Evolutionary conservation across 345 rosid genomes (phyloP).

Genomic region (Pistacia integerrima): DNA sequence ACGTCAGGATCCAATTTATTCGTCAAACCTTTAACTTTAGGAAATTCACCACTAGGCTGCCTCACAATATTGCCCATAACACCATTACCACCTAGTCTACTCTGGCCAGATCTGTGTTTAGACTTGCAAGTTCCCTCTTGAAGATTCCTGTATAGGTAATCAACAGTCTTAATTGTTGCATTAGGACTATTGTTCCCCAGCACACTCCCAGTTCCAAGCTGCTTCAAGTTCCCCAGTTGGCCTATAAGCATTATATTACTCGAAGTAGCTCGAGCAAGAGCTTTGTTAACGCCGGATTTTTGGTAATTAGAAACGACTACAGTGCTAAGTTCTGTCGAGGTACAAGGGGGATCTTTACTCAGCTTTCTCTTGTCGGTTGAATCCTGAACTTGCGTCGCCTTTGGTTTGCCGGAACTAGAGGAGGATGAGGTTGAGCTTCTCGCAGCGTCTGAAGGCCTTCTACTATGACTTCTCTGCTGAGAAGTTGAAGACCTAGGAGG

Average conservation of each 20-base stretch:
- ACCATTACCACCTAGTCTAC: constrained; percentile 35
- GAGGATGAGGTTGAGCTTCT: constrained; percentile 49
- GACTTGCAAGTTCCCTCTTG: constrained; percentile 25
- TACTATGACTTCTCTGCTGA: constrained; percentile 15
- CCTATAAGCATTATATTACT: constrained; percentile 34
- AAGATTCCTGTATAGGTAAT: constrained; percentile 20
- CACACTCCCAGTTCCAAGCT: constrained; percentile 20
- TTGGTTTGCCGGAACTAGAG: constrained; percentile 23
- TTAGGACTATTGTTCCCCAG: constrained; percentile 26
- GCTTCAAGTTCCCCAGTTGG: constrained; percentile 46
- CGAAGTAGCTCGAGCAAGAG: constrained; percentile 39
- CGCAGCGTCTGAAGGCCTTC: constrained; percentile 36
- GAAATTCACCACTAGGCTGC: constrained; percentile 42
- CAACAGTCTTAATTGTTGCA: constrained; percentile 32
- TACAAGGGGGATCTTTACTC: constrained; percentile 14
- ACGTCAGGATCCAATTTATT: constrained; percentile 58
- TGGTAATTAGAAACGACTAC: constrained; percentile 5
- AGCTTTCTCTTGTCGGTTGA: constrained; percentile 3
- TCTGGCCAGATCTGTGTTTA: constrained; percentile 29
- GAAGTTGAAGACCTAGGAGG: constrained; percentile 18
- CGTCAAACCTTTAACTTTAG: constrained; percentile 19
- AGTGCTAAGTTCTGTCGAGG: constrained; percentile 30
- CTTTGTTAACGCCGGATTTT: constrained; percentile 25
- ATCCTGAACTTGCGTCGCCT: neutral
- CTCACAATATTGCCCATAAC: constrained; percentile 75